phyloP scores from a whole-genome alignment of 305 asterid species.

The Rubia occidens region DNA sequence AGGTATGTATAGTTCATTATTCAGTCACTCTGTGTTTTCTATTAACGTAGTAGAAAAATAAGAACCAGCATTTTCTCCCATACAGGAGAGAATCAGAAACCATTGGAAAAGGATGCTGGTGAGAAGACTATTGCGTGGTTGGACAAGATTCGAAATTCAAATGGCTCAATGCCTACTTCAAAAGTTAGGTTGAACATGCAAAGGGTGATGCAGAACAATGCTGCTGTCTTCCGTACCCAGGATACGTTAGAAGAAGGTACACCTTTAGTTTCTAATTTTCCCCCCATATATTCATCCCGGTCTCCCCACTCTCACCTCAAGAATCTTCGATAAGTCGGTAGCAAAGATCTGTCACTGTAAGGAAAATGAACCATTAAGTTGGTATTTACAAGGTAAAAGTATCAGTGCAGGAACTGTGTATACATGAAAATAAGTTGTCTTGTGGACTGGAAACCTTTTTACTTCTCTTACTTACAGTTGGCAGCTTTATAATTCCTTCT shows the following conservation, averaged over 20 bases:
- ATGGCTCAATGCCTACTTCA: constrained; percentile 87
- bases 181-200: constrained; percentile 89
- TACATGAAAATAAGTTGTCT: not conserved
- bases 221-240: constrained; percentile 96
- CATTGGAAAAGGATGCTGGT: constrained; percentile 83
- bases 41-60: constrained; percentile 10
- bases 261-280: constrained; percentile 7
- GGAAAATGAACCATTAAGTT: not conserved
- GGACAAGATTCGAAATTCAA: constrained; percentile 88
- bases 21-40: constrained; percentile 10
- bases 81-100: constrained; percentile 75
- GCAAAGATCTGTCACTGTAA: not conserved
- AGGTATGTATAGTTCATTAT: constrained; percentile 31
- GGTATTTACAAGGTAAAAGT: not conserved
- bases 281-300: not conserved
- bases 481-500: not conserved
- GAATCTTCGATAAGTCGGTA: not conserved
- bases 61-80: constrained; percentile 20
- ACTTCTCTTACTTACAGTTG: constrained; percentile 14
- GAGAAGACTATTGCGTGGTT: constrained; percentile 83
- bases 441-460: not conserved
- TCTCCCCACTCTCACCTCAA: not conserved
- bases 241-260: constrained; percentile 95
- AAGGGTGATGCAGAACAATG: constrained; percentile 89
- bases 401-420: not conserved